Base-by-base conservation (phyloP, 805 yeast species). In the Yamadazyma sp. region DNA sequence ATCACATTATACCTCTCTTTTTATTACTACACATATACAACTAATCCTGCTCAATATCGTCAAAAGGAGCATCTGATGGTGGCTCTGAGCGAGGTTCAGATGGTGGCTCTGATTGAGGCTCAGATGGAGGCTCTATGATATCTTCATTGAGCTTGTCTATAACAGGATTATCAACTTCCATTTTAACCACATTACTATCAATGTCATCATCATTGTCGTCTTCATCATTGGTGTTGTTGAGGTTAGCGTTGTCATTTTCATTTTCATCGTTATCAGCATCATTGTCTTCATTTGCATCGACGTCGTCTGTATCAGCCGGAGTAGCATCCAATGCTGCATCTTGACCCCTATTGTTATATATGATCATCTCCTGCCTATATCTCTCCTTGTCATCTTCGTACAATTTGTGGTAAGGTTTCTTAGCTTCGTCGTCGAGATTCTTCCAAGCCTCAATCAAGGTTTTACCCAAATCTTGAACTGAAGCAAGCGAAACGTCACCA, bases 361-460 rank as follows among this genome's bases (percentile, higher is more conserved):
- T 76, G 36, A 67, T 75, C 82, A 87, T 78, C 53, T 88, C 95
- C 35, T 69, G 72, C 37, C 77, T 77, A 55, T 87, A 89, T 55
- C 95, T 74, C 40, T 74, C 74, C 52, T 82, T 78, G 49, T 87
- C 96, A 35, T 82, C 84, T 53, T 82, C 90, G 55, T 82, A 88
- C 36, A 84, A 60, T 40, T 83, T 80, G 51, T 78, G 79, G 57
- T 77, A 90, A 3, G 90, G 89, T 46, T 77, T 78, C 40, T 85
- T 75, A 7, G 75, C 85, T 19, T 79, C 84, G 25, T 80, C 83
- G 40, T 71, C 76, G 49, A 90, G 69, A 36, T 66, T 70, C 53
- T 85, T 85, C 97, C 97, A 90, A 3, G 83, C 81, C 45, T 86
- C 96, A 1, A 95, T 79, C 67, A 90, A 68, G 11, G 83, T 82